Evolutionary conservation across 176 grass and related monocot species (phyloP), one percentile per base, ranked within the genome.

Genomic region (Zoysia pacifica): DNA sequence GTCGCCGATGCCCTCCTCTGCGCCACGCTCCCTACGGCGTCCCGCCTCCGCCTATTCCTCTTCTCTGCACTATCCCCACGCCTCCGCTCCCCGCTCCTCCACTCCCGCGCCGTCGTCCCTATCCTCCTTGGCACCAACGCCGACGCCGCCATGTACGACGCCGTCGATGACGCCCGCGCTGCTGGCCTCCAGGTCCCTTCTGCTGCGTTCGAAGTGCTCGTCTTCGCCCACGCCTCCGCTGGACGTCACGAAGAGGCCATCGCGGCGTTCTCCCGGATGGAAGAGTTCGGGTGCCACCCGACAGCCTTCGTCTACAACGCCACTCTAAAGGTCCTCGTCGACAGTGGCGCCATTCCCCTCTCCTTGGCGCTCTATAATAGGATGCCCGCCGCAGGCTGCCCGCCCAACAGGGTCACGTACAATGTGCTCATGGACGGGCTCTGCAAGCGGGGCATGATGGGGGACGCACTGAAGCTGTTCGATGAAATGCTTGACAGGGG

Each of bases 401-500:
- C 20, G 2, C 88, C 84, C 20, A 81, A 86, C 61, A 88, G 64
- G 45, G 80, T 64, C 67, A 93, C 86, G 2, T 99, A 89, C 81
- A 85, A 63, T 68, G 86, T 89, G 56, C 79, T 99, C 63, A 93
- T 99, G 84, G 48, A 83, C 4, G 92, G 90, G 0, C 50, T 99
- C 1, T 95, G 88, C 36, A 91, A 95, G 47, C 81, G 64, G 10
- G 84, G 81, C 50, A 93, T 82, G 70, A 36, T 62, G 0, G 56
- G 67, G 2, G 96, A 99, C 9, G 86, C 84, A 3, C 67, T 84
- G 46, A 79, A 85, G 44, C 48, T 99, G 86, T 95, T 95, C 10
- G 92, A 99, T 18, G 90, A 99, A 93, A 99, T 99, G 93, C 84
- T 93, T 4, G 47, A 84, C 8, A 87, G 76, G 71, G 88, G 79